Evolutionary conservation across 345 rosid genomes (phyloP), one percentile per base, ranked within the genome.

Genomic region (Orychophragmus violaceus): DNA sequence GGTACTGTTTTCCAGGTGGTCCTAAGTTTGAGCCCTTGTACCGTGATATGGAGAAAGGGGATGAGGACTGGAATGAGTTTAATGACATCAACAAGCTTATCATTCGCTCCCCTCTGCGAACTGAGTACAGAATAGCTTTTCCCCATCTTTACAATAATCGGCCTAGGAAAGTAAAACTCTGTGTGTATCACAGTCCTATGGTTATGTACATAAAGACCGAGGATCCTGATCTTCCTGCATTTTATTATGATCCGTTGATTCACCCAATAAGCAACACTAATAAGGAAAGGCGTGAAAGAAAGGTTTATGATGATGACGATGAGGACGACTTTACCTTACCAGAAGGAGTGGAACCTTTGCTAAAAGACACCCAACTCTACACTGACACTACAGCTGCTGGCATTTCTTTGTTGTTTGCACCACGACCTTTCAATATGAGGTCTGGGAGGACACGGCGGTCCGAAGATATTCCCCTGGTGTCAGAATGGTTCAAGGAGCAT

Each of bases 311-410:
- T n/a, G n/a, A 90, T 30, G 93, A 90, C 14, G 96, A 86, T 16
- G 97, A 87, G 24, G 95, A 88, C 45, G 97, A 84, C 33, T 94
- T 94, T 28, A 23, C 19, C 29, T 72, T 94, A 77, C 97, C 99
- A 6, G 96, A 88, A 64, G 93, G 94, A 18, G 95, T 94, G 59
- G 96, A 94, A 64, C 96, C 99, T 45, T 69, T 94, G 63, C 82
- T 94, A 48, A 78, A 62, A 35, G 91, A 89, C 44, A 90, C 96
- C 28, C 95, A 87, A 57, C 97, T 90, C 49, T 94, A 91, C 69
- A 90, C 99, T 0, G 99, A 94, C 70, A 94, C 99, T 33, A 94
- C 99, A 44, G 97, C 99, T 75, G 96, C 99, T 76, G 99, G 99
- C 24, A 74, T 94, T 64, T 90, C 99, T 8, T 70, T 94, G 42